phyloP scores from a whole-genome alignment of 495 filamentous ascomycete genomes.

The Annulohypoxylon moriforme region DNA sequence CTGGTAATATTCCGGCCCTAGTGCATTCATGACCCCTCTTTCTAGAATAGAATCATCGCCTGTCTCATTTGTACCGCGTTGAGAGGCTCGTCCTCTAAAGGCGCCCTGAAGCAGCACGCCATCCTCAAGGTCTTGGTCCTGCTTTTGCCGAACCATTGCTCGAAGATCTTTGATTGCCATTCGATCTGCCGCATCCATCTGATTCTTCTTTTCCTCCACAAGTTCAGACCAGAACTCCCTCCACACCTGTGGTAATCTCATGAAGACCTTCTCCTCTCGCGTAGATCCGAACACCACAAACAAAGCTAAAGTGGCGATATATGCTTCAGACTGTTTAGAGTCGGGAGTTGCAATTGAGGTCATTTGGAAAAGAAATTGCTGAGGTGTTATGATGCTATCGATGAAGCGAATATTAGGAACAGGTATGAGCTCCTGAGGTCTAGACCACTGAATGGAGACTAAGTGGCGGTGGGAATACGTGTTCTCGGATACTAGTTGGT shows the following conservation, averaged over 20 bases:
- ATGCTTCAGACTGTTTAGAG: slow-evolving; percentile 83
- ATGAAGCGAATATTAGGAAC: slow-evolving; percentile 53
- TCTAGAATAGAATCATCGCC: slow-evolving; percentile 56
- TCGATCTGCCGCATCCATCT: slow-evolving; percentile 76
- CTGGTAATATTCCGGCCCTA: slow-evolving; percentile 60
- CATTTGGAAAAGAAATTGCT: slow-evolving; percentile 73
- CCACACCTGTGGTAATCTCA: slow-evolving; percentile 82
- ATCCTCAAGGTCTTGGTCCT: slow-evolving; percentile 71
- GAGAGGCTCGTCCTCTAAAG: slow-evolving; percentile 71
- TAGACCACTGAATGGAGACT: slow-evolving; percentile 83
- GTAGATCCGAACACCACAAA: slow-evolving; percentile 82
- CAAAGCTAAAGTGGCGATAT: slow-evolving; percentile 81
- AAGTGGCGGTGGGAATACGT: slow-evolving; percentile 79
- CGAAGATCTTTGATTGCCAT: slow-evolving; percentile 69
- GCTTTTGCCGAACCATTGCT: slow-evolving; percentile 67
- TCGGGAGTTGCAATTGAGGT: slow-evolving; percentile 77
- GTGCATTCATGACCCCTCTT: slow-evolving; percentile 36
- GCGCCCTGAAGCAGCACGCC: slow-evolving; percentile 78
- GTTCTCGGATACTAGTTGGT: slow-evolving; percentile 73
- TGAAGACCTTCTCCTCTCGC: slow-evolving; percentile 86
- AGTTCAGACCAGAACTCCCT: slow-evolving; percentile 88
- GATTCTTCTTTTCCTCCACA: slow-evolving; percentile 72
- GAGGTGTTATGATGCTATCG: slow-evolving; percentile 56
- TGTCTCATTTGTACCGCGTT: slow-evolving; percentile 59
- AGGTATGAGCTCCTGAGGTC: slow-evolving; percentile 70